A percentile compares a stretch with the other conserved stretches of the same genome.
These are phyloP conservation scores for Neoscytalidium dimidiatum DNA, from an alignment of 2,329 filamentous ascomycete species.

Conservation along the genomic window DNA sequence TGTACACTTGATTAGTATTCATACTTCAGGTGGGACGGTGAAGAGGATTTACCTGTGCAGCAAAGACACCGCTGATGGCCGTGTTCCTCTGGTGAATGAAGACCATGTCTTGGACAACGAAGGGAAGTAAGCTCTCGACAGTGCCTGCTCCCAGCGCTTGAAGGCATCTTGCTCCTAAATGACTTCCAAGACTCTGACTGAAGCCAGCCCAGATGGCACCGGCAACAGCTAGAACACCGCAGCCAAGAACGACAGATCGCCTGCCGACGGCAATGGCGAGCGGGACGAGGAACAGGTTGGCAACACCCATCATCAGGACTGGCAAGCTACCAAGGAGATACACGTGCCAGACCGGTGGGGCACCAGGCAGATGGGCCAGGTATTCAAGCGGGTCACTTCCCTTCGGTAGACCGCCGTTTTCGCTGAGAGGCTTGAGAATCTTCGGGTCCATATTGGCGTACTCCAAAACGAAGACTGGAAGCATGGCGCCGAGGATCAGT, in stretches of 20 bases:
- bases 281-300: slow-evolving; percentile 31
- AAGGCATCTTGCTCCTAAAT: slow-evolving; percentile 30
- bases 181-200: slow-evolving; percentile 27
- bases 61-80: slow-evolving; percentile 30
- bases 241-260: slow-evolving; percentile 27
- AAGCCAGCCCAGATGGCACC: slow-evolving; percentile 32
- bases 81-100: slow-evolving; percentile 33
- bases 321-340: slow-evolving; percentile 32
- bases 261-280: slow-evolving; percentile 32
- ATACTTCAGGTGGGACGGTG: neutral
- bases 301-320: slow-evolving; percentile 31
- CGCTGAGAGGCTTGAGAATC: slow-evolving; percentile 20
- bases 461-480: slow-evolving; percentile 32
- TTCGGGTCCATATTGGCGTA: slow-evolving; percentile 28
- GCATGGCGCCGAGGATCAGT: slow-evolving; percentile 31
- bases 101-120: slow-evolving; percentile 33
- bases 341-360: slow-evolving; percentile 31
- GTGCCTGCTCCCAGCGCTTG: slow-evolving; percentile 34
- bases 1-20: neutral
- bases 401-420: slow-evolving; percentile 18
- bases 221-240: slow-evolving; percentile 28
- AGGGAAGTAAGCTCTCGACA: slow-evolving; percentile 33
- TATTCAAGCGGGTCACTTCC: slow-evolving; percentile 14
- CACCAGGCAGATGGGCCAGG: slow-evolving; percentile 18
- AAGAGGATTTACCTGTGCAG: slow-evolving; percentile 25